Evolutionary conservation across 2,329 filamentous ascomycete genomes (phyloP).

Genomic region (Penicillium sp.): DNA sequence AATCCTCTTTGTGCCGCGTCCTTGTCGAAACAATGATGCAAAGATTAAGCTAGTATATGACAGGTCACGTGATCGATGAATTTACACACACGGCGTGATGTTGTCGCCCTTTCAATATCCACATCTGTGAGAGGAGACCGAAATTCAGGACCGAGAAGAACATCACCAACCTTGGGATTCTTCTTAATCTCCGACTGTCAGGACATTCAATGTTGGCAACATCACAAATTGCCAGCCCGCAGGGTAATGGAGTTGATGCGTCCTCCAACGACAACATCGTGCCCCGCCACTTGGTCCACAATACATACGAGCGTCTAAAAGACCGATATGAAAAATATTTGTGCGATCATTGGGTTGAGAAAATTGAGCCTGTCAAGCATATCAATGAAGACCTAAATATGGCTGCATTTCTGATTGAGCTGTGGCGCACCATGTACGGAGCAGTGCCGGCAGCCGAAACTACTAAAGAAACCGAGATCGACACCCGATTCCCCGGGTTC

Average conservation of each 20-base stretch:
- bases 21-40: background rate
- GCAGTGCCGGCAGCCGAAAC: conserved; percentile 23
- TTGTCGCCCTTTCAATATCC: background rate
- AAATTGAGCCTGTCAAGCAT: conserved; percentile 84
- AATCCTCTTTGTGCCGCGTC: background rate
- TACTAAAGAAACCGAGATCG: background rate
- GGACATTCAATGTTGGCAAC: conserved; percentile 30
- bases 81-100: background rate
- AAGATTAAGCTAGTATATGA: background rate
- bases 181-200: background rate
- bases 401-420: conserved; percentile 85
- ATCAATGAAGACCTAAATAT: conserved; percentile 94
- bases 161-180: background rate
- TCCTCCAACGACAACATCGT: conserved; percentile 65
- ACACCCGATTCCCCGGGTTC: conserved; percentile 72
- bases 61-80: background rate
- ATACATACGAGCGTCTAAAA: conserved; percentile 80
- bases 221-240: background rate
- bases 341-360: conserved; percentile 77
- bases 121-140: background rate
- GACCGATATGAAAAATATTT: conserved; percentile 71
- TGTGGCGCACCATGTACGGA: conserved; percentile 83
- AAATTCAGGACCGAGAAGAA: background rate
- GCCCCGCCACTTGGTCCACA: conserved; percentile 73
- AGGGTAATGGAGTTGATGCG: background rate